A percentile compares a stretch with the other conserved stretches of the same genome.
Conservation (phyloP, 345 rosid species). For the Eucalyptus coolabah region DNA sequence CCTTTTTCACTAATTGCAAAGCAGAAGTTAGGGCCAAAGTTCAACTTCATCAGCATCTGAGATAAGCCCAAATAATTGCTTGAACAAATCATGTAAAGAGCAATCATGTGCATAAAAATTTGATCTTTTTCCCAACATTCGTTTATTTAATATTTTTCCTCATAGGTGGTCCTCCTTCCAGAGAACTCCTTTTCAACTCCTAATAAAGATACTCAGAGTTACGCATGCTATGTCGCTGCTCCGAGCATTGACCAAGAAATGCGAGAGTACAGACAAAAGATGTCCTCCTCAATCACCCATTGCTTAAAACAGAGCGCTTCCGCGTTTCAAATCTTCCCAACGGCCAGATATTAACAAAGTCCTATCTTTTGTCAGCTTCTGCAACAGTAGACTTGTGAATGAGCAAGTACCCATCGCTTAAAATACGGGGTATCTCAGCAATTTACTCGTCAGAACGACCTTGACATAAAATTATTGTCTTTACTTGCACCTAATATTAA, state of each 20-base stretch:
- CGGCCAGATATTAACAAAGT: not conserved
- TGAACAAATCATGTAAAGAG: not conserved
- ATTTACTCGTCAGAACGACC: not conserved
- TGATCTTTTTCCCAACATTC: not conserved
- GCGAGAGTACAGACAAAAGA: not conserved
- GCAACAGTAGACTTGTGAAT: not conserved
- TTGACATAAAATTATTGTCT: not conserved
- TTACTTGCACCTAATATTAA: not conserved
- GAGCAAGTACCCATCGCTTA: not conserved
- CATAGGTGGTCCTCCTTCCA: not conserved
- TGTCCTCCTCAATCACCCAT: not conserved
- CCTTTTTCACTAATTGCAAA: not conserved
- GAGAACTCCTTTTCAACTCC: not conserved
- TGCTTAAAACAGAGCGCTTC: not conserved
- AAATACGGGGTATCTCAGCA: not conserved
- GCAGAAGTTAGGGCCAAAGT: not conserved
- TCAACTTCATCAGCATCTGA: not conserved
- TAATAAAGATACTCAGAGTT: not conserved
- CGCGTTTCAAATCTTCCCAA: not conserved
- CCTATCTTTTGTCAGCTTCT: not conserved
- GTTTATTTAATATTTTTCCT: not conserved
- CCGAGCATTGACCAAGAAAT: not conserved
- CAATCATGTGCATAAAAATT: not conserved
- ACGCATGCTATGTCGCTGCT: not conserved
- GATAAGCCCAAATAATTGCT: not conserved